These are phyloP conservation scores for Syzygium aqueum DNA, from an alignment of 345 rosid species.

Conservation along the genomic window DNA sequence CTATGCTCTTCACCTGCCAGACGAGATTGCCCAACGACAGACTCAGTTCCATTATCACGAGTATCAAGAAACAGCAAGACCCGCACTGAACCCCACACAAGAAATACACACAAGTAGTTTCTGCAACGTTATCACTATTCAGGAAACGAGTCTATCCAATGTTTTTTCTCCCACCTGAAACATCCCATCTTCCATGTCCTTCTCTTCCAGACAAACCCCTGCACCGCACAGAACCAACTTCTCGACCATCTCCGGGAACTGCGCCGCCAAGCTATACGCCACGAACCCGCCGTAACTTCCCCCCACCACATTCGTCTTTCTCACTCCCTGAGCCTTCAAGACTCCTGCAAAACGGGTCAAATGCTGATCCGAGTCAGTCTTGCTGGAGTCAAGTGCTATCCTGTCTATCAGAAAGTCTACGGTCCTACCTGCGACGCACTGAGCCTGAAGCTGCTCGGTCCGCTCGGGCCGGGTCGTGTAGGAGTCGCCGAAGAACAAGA, in stretches of 20 bases:
- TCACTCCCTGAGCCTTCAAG: conserved; percentile 5
- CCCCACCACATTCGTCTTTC: conserved; percentile 11
- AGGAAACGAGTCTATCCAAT: neutral
- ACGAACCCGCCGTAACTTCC: conserved; percentile 19
- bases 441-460: conserved; percentile 12
- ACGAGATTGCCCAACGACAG: neutral
- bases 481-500: conserved; percentile 19
- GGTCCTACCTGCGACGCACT: conserved; percentile 1
- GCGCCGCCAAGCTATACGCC: conserved; percentile 14
- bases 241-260: conserved; percentile 12
- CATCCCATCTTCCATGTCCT: conserved; percentile 8
- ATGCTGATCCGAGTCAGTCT: neutral
- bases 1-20: neutral
- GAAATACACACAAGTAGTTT: neutral
- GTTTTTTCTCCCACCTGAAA: neutral
- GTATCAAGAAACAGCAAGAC: neutral
- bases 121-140: neutral
- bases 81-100: neutral
- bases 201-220: conserved; percentile 15
- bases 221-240: conserved; percentile 7
- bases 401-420: neutral
- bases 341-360: neutral
- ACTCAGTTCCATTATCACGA: neutral
- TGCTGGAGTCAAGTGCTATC: neutral
- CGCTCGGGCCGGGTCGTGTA: conserved; percentile 10